Conservation (phyloP, 768 basidiomycete species). For the Coprinopsis marcescibilis region DNA sequence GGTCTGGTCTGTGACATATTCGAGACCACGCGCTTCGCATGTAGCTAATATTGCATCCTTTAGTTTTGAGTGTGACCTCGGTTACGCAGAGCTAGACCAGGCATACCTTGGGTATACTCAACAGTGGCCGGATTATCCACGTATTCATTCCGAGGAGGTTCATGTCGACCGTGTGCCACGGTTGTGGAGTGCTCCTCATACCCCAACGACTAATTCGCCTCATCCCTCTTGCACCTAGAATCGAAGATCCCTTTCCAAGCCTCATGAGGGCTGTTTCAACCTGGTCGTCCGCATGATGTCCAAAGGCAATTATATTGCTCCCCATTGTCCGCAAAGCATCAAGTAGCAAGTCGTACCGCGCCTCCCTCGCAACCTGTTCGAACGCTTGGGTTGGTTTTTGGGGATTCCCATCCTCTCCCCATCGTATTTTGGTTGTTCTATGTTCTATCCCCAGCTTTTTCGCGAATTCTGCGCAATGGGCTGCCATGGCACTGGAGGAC, state of each 20-base stretch:
- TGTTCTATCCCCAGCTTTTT: slow-evolving; percentile 40
- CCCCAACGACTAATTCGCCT: slow-evolving; percentile 64
- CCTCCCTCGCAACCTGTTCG: slow-evolving; percentile 53
- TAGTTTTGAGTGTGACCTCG: neutral
- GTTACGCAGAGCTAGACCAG: neutral
- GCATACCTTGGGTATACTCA: slow-evolving; percentile 63
- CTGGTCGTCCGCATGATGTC: slow-evolving; percentile 81
- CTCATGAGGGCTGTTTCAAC: slow-evolving; percentile 78
- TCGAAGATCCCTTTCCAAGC: slow-evolving; percentile 49
- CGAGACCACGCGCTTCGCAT: slow-evolving; percentile 54
- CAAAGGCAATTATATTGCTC: slow-evolving; percentile 49
- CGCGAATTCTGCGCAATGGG: slow-evolving; percentile 39
- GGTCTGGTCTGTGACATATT: slow-evolving; percentile 61
- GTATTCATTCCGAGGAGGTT: slow-evolving; percentile 44
- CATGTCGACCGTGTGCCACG: slow-evolving; percentile 36
- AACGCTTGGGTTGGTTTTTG: slow-evolving; percentile 32
- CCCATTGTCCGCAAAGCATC: slow-evolving; percentile 31
- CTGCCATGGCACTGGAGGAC: slow-evolving; percentile 51
- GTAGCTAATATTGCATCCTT: slow-evolving; percentile 80
- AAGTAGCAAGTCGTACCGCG: slow-evolving; percentile 41
- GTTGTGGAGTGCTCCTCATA: slow-evolving; percentile 52
- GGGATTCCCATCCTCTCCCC: slow-evolving; percentile 52
- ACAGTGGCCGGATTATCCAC: slow-evolving; percentile 70
- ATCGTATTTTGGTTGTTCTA: slow-evolving; percentile 42
- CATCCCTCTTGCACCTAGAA: slow-evolving; percentile 64